Evolutionary conservation across 2,329 filamentous ascomycete genomes (phyloP), one percentile per base, ranked within the genome.

Genomic region (Epichloe baconii): DNA sequence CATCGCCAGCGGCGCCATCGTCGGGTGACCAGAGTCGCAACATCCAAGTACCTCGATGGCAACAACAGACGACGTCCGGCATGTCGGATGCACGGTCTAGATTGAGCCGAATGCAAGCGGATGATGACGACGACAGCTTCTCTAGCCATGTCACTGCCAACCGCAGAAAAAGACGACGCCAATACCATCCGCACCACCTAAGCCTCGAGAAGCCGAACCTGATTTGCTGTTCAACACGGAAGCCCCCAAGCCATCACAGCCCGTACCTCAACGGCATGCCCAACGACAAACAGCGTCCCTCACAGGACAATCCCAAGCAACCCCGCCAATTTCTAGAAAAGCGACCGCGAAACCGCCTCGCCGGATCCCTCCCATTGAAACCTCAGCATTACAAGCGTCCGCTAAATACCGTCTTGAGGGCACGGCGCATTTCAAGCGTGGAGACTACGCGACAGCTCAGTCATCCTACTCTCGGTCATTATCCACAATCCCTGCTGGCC

Each of bases 81-180:
- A 53, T 61, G 6, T 61, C 63, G 23, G 66, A 67, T 47, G 54
- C 65, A 2, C 65, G 60, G 50, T 71, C 77, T 8, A 82, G 84
- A 50, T 72, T 95, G 12, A 86, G 77, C 54, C 82, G 85, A 57
- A 78, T 88, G 40, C 52, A 54, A 61, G 75, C 85, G 17, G 34
- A 49, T 11, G 89, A 95, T 62, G 85, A 94, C 55, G 83, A 95
- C 64, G 83, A 79, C 42, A 59, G 48, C 47, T 78, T 86, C 14
- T 82, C 94, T 58, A 86, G 84, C 34, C 96, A 97, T 64, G 77
- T 96, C 51, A 96, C 90, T 63, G 87, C 89, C 47, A 86, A 86
- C 21, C 78, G 89, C 58, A 79, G 89, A 61, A 91, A 66, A 88
- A 84, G 55, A 67, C 80, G 2, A 74, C 77, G 10, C 76, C 49